These are phyloP conservation scores for Middelhovenomyces tepae DNA, from an alignment of 805 yeast genomes.

Conservation along the genomic window DNA sequence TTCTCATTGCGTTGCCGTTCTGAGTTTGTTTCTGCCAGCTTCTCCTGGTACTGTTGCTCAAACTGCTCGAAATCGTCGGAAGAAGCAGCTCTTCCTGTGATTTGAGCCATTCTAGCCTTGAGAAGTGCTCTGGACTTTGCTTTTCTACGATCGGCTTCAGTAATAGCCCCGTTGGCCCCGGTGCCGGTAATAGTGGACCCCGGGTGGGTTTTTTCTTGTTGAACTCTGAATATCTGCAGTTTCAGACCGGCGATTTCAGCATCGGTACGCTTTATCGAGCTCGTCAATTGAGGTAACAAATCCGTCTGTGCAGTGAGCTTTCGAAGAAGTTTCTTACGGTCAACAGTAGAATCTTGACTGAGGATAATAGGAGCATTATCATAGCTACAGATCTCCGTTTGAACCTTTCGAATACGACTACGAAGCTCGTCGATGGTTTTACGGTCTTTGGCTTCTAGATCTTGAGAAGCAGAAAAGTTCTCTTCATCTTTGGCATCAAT, in stretches of 20 bases:
- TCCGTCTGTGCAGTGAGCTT: constrained; percentile 59
- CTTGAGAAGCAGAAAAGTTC: constrained; percentile 27
- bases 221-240: constrained; percentile 50
- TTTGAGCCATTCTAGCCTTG: constrained; percentile 82
- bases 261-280: constrained; percentile 55
- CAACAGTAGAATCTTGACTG: no score
- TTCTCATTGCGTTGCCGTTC: constrained; percentile 49
- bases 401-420: constrained; percentile 42
- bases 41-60: constrained; percentile 32
- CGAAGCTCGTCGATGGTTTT: constrained; percentile 60
- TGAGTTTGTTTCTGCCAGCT: constrained; percentile 41
- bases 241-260: constrained; percentile 59
- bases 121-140: constrained; percentile 72
- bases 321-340: constrained; percentile 42
- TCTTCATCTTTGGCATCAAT: constrained; percentile 49
- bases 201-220: constrained; percentile 56
- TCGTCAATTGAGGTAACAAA: constrained; percentile 61
- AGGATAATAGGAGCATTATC: constrained; percentile 18
- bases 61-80: constrained; percentile 42
- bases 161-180: constrained; percentile 79
- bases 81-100: constrained; percentile 64
- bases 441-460: constrained; percentile 31
- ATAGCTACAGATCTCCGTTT: constrained; percentile 27
- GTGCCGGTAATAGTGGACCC: constrained; percentile 64
- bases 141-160: constrained; percentile 73